A percentile compares a stretch with the other conserved stretches of the same genome.
These are phyloP conservation scores for Moesziomyces parantarcticus DNA, from an alignment of 1,284 basidiomycete genomes.

Conservation along the genomic window DNA sequence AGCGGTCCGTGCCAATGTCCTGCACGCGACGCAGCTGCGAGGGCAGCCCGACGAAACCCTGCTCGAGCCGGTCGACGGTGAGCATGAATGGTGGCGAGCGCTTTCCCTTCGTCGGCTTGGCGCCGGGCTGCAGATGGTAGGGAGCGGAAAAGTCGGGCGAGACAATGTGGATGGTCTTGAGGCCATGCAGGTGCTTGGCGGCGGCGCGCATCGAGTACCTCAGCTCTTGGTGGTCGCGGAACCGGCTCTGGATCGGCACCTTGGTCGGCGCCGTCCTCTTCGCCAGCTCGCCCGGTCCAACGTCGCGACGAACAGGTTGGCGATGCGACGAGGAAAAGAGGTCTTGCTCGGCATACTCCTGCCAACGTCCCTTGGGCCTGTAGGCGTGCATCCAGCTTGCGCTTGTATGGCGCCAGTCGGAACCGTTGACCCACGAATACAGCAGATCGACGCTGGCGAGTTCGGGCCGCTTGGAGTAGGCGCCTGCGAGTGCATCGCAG, in stretches of 20 bases:
- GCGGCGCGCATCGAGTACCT: slow-evolving; percentile 43
- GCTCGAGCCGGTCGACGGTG: slow-evolving; percentile 13
- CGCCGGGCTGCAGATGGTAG: slow-evolving; percentile 35
- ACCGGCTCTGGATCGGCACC: slow-evolving; percentile 28
- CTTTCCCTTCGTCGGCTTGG: slow-evolving; percentile 1
- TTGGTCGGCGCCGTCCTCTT: slow-evolving; percentile 9
- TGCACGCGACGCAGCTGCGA: slow-evolving; percentile 39
- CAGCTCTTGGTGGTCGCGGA: slow-evolving; percentile 55
- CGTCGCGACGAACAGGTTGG: background rate
- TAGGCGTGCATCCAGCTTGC: slow-evolving; percentile 42
- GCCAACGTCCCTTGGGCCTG: slow-evolving; percentile 27
- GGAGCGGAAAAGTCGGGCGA: slow-evolving; percentile 52
- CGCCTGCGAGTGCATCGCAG: slow-evolving; percentile 20
- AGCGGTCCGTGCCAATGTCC: slow-evolving; percentile 36
- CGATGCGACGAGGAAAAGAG: slow-evolving; percentile 25
- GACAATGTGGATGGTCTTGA: slow-evolving; percentile 49
- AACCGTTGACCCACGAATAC: slow-evolving; percentile 51
- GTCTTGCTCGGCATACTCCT: slow-evolving; percentile 39
- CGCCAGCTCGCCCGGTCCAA: background rate
- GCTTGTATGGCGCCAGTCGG: slow-evolving; percentile 39
- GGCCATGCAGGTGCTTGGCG: slow-evolving; percentile 34
- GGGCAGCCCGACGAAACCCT: slow-evolving; percentile 33
- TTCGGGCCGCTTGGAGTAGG: slow-evolving; percentile 18
- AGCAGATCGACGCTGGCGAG: slow-evolving; percentile 35
- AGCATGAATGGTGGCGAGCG: slow-evolving; percentile 22